Conservation (phyloP, 345 rosid species). For the Microcos paniculata region DNA sequence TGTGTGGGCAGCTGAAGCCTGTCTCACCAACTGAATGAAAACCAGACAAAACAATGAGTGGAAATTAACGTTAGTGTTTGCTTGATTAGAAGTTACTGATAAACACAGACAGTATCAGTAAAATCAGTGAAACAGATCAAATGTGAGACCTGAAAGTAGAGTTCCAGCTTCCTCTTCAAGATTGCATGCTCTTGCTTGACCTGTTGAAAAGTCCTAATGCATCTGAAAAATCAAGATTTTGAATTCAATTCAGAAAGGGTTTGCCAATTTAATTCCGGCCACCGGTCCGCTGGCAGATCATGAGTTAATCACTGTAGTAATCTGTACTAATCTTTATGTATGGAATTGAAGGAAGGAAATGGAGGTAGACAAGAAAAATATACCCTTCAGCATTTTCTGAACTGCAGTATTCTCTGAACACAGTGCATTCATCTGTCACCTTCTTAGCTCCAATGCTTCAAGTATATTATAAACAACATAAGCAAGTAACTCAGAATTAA, state of each 20-base stretch:
- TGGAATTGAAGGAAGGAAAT: background rate
- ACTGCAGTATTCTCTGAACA: slow-evolving; percentile 12
- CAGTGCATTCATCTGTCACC: slow-evolving; percentile 1
- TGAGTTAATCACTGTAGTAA: background rate
- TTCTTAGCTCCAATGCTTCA: slow-evolving; percentile 19
- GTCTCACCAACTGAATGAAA: slow-evolving; percentile 5
- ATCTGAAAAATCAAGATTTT: slow-evolving; percentile 24
- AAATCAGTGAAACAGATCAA: background rate
- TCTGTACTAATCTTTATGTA: background rate
- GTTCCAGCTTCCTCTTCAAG: slow-evolving; percentile 41
- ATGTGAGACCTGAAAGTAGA: slow-evolving; percentile 37
- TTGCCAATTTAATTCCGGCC: background rate
- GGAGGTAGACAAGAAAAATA: background rate
- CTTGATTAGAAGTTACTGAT: background rate
- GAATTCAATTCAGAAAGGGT: background rate
- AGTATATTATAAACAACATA: background rate
- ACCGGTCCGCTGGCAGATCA: background rate
- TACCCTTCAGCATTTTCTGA: slow-evolving; percentile 18
- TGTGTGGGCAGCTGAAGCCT: background rate
- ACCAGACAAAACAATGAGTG: slow-evolving; percentile 1
- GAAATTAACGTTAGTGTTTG: background rate
- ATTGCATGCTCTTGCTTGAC: slow-evolving; percentile 40
- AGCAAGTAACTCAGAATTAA: background rate
- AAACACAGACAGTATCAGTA: background rate
- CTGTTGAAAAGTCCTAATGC: slow-evolving; percentile 32